Percentiles rank a stretch among this genome's conserved stretches.
phyloP scores from a whole-genome alignment of 805 yeast species.

The Torulaspora microellipsoides region DNA sequence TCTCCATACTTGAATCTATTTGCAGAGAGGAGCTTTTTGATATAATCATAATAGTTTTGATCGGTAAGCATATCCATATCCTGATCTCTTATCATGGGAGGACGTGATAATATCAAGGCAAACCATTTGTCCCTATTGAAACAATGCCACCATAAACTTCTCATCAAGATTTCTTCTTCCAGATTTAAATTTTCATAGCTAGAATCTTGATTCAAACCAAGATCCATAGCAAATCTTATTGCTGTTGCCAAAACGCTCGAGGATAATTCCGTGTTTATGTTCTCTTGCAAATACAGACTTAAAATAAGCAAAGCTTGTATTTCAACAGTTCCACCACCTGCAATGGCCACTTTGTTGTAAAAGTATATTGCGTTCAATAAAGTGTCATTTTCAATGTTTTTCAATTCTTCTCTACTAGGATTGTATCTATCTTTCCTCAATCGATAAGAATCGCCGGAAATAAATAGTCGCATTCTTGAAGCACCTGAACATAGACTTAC shows the following conservation, averaged over 20 bases:
- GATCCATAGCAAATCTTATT: constrained; percentile 49
- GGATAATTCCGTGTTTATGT: constrained; percentile 40
- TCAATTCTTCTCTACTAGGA: constrained; percentile 23
- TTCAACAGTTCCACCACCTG: constrained; percentile 49
- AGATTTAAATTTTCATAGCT: constrained; percentile 35
- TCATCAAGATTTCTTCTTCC: constrained; percentile 38
- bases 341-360: constrained; percentile 46
- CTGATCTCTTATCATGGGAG: constrained; percentile 20
- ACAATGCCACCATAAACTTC: constrained; percentile 47
- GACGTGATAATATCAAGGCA: constrained; percentile 21
- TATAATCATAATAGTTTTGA: constrained; percentile 18
- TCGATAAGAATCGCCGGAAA: constrained; percentile 15
- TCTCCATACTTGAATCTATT: constrained; percentile 6
- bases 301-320: constrained; percentile 51
- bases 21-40: constrained; percentile 13
- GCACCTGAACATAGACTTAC: constrained; percentile 24
- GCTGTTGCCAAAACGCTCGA: constrained; percentile 43
- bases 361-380: constrained; percentile 45
- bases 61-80: constrained; percentile 26
- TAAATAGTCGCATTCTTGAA: constrained; percentile 14
- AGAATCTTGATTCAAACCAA: constrained; percentile 54
- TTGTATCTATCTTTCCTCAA: constrained; percentile 21
- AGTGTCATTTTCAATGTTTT: constrained; percentile 29
- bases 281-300: constrained; percentile 35
- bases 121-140: constrained; percentile 21